These are phyloP conservation scores for Xylariales sp. DNA, from an alignment of 2,329 filamentous ascomycete species.

Conservation along the genomic window DNA sequence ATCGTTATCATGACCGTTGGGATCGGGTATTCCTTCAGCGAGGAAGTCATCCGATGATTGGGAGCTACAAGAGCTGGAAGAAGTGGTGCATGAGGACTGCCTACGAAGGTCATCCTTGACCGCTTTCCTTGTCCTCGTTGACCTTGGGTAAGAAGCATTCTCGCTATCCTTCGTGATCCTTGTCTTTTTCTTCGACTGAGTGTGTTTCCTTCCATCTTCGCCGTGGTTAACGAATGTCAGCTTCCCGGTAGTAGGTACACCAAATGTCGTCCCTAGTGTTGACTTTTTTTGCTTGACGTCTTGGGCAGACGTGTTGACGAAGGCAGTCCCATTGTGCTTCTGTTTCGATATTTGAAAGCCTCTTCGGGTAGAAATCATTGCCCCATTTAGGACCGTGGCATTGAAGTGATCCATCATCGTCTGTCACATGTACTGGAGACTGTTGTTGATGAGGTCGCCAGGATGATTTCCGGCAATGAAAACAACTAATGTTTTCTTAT, in stretches of 20 bases:
- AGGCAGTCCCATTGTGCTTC: conserved; percentile 33
- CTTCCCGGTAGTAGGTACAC: conserved; percentile 4
- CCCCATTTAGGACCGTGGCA: conserved; percentile 30
- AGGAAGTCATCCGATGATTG: conserved; percentile 7
- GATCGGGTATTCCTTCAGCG: neutral
- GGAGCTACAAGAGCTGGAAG: conserved; percentile 8
- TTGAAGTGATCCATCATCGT: conserved; percentile 35
- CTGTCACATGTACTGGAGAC: too few relatives aligned
- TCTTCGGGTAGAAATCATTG: conserved; percentile 32
- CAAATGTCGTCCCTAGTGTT: neutral
- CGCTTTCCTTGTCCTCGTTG: neutral
- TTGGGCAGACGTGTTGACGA: conserved; percentile 28
- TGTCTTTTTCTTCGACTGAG: neutral
- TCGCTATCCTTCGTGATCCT: neutral
- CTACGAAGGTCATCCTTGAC: neutral
- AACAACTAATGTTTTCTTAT: too few relatives aligned
- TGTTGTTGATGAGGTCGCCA: too few relatives aligned
- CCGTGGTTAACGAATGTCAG: conserved; percentile 13
- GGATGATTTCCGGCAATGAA: too few relatives aligned
- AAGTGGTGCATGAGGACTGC: conserved; percentile 2
- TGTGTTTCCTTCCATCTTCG: neutral
- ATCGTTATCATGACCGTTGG: neutral
- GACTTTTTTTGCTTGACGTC: neutral
- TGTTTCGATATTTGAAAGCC: conserved; percentile 36
- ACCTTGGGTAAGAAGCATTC: too few relatives aligned